Conservation (phyloP, 2,329 filamentous ascomycete species). For the Colletotrichum gigasporum region DNA sequence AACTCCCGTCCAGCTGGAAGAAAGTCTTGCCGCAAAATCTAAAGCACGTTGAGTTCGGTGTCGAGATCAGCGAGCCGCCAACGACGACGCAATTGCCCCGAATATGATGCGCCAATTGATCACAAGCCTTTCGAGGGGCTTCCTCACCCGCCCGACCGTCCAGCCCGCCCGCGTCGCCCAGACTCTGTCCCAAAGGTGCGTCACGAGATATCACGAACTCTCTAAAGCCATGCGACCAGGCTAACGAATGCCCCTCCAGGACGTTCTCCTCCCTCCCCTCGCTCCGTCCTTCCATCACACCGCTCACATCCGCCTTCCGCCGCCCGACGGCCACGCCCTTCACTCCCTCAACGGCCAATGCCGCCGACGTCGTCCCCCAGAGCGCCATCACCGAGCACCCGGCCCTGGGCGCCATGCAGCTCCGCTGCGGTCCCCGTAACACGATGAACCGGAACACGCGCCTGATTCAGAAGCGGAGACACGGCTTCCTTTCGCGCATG, state of each 20-base stretch:
- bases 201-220: not conserved
- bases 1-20: constrained; percentile 14
- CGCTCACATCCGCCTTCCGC: constrained; percentile 43
- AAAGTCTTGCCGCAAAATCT: constrained; percentile 29
- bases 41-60: not conserved
- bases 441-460: constrained; percentile 65
- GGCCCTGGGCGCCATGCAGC: constrained; percentile 58
- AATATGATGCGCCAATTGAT: constrained; percentile 32
- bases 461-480: constrained; percentile 67
- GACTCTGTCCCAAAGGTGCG: constrained; percentile 12
- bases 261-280: constrained; percentile 59
- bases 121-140: constrained; percentile 8
- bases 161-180: not conserved
- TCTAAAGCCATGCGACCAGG: not conserved
- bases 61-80: constrained; percentile 4
- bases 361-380: constrained; percentile 56
- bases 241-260: constrained; percentile 40
- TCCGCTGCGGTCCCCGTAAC: constrained; percentile 67
- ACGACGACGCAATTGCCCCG: not conserved
- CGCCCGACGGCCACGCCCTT: constrained; percentile 41
- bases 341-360: constrained; percentile 37
- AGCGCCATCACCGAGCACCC: constrained; percentile 62
- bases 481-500: constrained; percentile 64
- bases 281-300: constrained; percentile 57
- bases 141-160: not conserved